Evolutionary conservation across 2,329 filamentous ascomycete species (phyloP).

Genomic region (Exophiala calicioides): DNA sequence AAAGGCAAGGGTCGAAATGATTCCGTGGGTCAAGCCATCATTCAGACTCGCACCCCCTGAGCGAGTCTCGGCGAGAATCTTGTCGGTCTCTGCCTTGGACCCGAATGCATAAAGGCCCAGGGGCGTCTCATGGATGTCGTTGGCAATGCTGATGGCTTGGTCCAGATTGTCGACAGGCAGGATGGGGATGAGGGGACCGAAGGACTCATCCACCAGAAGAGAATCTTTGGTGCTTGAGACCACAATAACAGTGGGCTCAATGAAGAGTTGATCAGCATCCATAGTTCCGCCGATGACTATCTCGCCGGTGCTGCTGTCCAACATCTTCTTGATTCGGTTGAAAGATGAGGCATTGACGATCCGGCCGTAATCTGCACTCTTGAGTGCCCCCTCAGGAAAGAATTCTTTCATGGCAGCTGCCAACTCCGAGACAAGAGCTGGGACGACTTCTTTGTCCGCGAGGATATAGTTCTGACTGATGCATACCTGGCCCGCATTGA

Average conservation of each 20-base stretch:
- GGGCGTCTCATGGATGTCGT: constrained; percentile 78
- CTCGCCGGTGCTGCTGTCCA: constrained; percentile 80
- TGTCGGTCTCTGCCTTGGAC: constrained; percentile 72
- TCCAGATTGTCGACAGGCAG: constrained; percentile 77
- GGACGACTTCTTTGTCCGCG: constrained; percentile 72
- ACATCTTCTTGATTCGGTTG: constrained; percentile 80
- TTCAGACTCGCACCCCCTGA: constrained; percentile 66
- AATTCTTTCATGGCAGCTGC: constrained; percentile 72
- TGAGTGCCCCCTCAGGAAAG: constrained; percentile 77
- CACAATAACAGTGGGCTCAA: constrained; percentile 90
- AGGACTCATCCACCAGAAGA: constrained; percentile 80
- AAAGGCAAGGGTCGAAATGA: constrained; percentile 72
- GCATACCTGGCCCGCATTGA: constrained; percentile 89
- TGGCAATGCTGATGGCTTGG: constrained; percentile 79
- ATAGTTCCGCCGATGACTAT: constrained; percentile 83
- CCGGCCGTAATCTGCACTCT: constrained; percentile 74
- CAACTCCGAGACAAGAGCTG: constrained; percentile 72
- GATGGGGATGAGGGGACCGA: constrained; percentile 88
- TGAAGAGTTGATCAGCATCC: constrained; percentile 77
- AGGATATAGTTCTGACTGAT: constrained; percentile 91
- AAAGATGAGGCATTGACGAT: constrained; percentile 83
- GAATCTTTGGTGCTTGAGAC: constrained; percentile 74
- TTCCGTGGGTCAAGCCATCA: constrained; percentile 67
- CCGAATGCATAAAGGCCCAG: constrained; percentile 85
- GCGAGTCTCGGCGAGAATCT: constrained; percentile 63